These are phyloP conservation scores for Panicum virgatum DNA, from an alignment of 202 grass and related monocot species.

Conservation along the genomic window DNA sequence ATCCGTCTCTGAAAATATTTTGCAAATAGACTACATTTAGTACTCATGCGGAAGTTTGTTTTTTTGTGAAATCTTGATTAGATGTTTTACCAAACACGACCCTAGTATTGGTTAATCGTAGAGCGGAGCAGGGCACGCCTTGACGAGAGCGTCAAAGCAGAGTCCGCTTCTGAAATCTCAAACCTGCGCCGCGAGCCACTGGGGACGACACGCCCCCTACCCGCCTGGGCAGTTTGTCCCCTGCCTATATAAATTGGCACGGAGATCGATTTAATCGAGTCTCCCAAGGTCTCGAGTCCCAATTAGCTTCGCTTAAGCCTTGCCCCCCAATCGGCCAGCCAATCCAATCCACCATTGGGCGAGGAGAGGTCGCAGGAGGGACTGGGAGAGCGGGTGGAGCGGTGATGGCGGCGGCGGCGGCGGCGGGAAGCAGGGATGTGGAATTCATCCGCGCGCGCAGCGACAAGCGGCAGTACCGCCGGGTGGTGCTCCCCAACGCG, in stretches of 20 bases:
- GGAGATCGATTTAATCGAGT: slow-evolving; percentile 3
- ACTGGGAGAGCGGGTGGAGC: background rate
- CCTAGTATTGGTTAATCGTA: background rate
- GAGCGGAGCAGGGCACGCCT: background rate
- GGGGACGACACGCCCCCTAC: background rate
- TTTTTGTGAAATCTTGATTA: no score
- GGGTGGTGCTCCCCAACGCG: slow-evolving; percentile 78
- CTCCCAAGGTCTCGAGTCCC: background rate
- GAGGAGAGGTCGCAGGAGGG: background rate
- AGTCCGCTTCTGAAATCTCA: background rate
- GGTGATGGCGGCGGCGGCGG: background rate
- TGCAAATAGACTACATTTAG: no score
- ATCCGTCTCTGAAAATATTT: no score
- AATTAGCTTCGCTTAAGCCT: slow-evolving; percentile 13
- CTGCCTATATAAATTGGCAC: background rate
- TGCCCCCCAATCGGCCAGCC: background rate
- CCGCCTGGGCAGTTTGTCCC: no score
- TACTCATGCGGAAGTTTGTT: no score
- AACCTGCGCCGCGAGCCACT: background rate
- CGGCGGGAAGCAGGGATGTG: slow-evolving; percentile 48
- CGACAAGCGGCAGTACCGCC: slow-evolving; percentile 84
- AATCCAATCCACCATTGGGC: background rate
- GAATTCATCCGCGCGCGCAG: slow-evolving; percentile 85
- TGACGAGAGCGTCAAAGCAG: background rate
- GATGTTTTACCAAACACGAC: no score